phyloP scores from a whole-genome alignment of 148 eudicot species.

The Arbutus unedo region DNA sequence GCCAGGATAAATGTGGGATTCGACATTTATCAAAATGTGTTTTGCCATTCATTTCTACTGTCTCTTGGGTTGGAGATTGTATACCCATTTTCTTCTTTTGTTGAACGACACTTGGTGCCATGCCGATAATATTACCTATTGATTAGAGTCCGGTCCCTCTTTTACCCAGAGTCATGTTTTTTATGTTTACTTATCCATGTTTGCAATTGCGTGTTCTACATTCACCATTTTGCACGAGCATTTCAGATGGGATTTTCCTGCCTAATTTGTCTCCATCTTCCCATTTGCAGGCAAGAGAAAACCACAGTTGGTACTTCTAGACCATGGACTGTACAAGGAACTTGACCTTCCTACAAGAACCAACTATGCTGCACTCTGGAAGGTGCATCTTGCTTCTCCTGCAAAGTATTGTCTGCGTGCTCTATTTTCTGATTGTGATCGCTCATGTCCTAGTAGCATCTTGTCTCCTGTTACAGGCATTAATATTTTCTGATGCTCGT shows the following conservation, averaged over 20 bases:
- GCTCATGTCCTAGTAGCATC: not conserved
- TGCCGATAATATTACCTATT: not conserved
- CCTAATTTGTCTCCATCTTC: not conserved
- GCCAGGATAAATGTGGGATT: not conserved
- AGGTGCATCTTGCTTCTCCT: constrained; percentile 43
- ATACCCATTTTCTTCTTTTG: not conserved
- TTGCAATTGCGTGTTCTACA: not conserved
- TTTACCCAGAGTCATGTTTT: not conserved
- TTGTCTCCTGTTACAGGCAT: constrained; percentile 48
- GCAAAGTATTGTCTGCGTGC: not conserved
- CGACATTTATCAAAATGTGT: not conserved
- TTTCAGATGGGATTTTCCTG: not conserved
- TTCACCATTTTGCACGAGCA: not conserved
- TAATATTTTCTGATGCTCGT: constrained; percentile 80
- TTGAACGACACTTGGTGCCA: not conserved
- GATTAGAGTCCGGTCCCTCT: no score
- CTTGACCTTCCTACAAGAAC: constrained; percentile 72
- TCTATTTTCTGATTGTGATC: not conserved
- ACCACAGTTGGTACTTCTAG: constrained; percentile 87
- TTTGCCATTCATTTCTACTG: not conserved
- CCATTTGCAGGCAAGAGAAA: constrained; percentile 58
- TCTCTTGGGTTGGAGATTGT: not conserved
- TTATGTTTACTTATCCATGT: not conserved
- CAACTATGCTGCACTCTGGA: constrained; percentile 92
- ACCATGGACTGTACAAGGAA: constrained; percentile 95